Evolutionary conservation across 768 basidiomycete genomes (phyloP).

Genomic region (Xanthoconium purpureum): DNA sequence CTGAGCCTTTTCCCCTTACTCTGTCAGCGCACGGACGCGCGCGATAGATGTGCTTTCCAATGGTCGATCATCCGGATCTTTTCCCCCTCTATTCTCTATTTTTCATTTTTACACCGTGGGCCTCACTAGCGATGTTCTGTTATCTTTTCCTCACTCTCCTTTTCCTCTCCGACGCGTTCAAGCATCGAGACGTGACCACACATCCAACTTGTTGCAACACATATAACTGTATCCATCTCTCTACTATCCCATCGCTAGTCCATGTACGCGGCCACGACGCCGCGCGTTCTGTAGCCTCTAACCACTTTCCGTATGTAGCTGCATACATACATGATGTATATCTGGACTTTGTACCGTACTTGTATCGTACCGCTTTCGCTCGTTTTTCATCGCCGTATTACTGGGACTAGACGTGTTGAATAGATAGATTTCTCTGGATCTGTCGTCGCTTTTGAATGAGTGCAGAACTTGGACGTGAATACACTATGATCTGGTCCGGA

Average conservation of each 20-base stretch:
- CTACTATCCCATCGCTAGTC: too few species aligned
- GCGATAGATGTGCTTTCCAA: not conserved
- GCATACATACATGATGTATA: not conserved
- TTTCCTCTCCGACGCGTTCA: not conserved
- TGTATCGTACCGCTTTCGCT: not conserved
- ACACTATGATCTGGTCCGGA: too few species aligned
- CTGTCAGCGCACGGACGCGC: not conserved
- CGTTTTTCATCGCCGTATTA: not conserved
- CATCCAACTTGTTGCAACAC: not conserved
- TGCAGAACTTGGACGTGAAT: too few species aligned
- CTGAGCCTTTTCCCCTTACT: not conserved
- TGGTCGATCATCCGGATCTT: not conserved
- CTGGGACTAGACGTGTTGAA: too few species aligned
- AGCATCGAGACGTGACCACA: not conserved
- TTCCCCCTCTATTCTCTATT: not conserved
- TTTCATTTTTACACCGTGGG: not conserved
- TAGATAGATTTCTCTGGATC: not conserved
- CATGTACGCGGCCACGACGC: not conserved
- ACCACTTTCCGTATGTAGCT: not conserved
- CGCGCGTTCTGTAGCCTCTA: not conserved
- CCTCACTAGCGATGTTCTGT: too few species aligned
- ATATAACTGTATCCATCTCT: not conserved
- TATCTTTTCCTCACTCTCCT: not conserved
- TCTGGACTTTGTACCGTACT: not conserved
- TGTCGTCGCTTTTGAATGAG: too few species aligned